These are phyloP conservation scores for Knufia fluminis DNA, from an alignment of 2,329 filamentous ascomycete species.

Conservation along the genomic window DNA sequence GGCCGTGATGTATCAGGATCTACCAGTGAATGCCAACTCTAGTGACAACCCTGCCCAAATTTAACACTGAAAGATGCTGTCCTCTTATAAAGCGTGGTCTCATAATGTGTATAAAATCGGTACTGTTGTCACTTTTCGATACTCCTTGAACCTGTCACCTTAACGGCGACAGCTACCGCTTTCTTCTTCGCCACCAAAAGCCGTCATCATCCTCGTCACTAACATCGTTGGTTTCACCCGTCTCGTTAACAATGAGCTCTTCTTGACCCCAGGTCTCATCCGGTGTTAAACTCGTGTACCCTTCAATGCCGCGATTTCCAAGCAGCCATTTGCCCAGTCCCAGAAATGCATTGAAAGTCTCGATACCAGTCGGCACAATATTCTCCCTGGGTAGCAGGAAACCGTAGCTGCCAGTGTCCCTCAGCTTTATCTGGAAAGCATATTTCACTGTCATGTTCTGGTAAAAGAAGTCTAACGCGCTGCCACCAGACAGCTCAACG, in stretches of 20 bases:
- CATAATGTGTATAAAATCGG: too few relatives aligned
- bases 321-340: constrained; percentile 75
- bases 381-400: constrained; percentile 80
- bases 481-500: constrained; percentile 70
- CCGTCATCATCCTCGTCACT: constrained; percentile 3
- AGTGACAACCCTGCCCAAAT: too few relatives aligned
- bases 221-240: background rate
- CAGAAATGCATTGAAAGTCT: constrained; percentile 72
- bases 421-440: constrained; percentile 85
- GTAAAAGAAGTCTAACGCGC: constrained; percentile 91
- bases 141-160: background rate
- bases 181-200: constrained; percentile 5
- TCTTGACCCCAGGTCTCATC: constrained; percentile 8
- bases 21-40: too few relatives aligned
- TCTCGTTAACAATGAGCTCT: constrained; percentile 1
- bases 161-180: background rate
- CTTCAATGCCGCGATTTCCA: constrained; percentile 26
- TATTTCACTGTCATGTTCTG: constrained; percentile 73
- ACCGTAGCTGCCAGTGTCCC: constrained; percentile 88
- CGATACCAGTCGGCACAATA: constrained; percentile 81
- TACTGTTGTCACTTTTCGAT: too few relatives aligned
- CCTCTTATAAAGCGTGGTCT: too few relatives aligned
- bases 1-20: too few relatives aligned
- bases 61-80: too few relatives aligned
- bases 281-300: constrained; percentile 6